These are phyloP conservation scores for Umbilicaria muhlenbergii DNA, from an alignment of 495 filamentous ascomycete species.

Conservation along the genomic window DNA sequence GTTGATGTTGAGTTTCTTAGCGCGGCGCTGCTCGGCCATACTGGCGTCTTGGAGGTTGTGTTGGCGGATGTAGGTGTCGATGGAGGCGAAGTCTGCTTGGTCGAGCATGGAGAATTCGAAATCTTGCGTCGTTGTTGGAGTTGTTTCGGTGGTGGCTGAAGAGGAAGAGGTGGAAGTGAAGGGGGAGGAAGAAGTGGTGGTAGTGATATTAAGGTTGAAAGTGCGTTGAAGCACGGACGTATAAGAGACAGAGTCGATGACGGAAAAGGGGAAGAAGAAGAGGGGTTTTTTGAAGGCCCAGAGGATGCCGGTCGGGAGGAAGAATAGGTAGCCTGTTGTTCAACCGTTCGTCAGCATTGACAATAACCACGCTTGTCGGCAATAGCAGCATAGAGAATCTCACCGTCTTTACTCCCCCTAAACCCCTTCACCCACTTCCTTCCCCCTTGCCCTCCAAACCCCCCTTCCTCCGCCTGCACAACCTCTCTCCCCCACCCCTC, in stretches of 20 bases:
- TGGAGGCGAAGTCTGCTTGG: slow-evolving; percentile 67
- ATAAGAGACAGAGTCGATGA: slow-evolving; percentile 70
- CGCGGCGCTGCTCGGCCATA: slow-evolving; percentile 74
- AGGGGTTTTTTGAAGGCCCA: slow-evolving; percentile 96
- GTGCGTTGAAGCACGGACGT: slow-evolving; percentile 82
- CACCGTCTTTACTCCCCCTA: slow-evolving; percentile 83
- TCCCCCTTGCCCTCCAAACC: slow-evolving; percentile 61
- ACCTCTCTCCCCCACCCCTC: slow-evolving; percentile 42
- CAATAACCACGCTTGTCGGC: not conserved
- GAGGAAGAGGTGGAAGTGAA: slow-evolving; percentile 17
- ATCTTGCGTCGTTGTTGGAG: slow-evolving; percentile 34
- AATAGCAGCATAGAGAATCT: no score
- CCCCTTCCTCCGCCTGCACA: slow-evolving; percentile 56
- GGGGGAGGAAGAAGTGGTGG: slow-evolving; percentile 19
- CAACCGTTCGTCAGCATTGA: not conserved
- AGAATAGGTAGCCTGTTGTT: slow-evolving; percentile 63
- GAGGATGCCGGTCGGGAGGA: slow-evolving; percentile 71
- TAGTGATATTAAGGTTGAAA: slow-evolving; percentile 76
- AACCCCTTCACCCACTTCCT: slow-evolving; percentile 64
- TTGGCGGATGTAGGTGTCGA: slow-evolving; percentile 68
- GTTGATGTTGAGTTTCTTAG: slow-evolving; percentile 65
- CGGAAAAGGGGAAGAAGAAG: slow-evolving; percentile 65
- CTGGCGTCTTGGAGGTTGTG: slow-evolving; percentile 80
- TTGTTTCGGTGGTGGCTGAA: slow-evolving; percentile 18
- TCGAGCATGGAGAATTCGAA: slow-evolving; percentile 79